Conservation (phyloP, 2,329 filamentous ascomycete genomes). For the Aspergillus sp. region DNA sequence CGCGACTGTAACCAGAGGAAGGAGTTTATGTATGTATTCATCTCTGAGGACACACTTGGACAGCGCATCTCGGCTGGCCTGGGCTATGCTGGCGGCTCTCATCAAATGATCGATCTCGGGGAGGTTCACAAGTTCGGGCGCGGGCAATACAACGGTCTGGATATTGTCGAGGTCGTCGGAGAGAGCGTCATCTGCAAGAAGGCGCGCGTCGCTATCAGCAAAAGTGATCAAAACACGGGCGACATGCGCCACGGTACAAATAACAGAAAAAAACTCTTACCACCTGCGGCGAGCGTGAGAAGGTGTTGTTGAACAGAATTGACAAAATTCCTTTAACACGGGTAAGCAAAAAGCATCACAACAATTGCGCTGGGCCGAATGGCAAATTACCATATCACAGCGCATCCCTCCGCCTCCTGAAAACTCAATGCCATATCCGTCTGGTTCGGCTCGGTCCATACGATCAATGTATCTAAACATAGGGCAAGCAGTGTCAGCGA, state of each 20-base stretch:
- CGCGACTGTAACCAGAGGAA: conserved; percentile 81
- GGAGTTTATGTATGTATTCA: conserved; percentile 82
- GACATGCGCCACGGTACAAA: background rate
- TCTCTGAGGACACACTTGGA: conserved; percentile 83
- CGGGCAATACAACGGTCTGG: conserved; percentile 70
- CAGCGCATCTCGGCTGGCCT: conserved; percentile 77
- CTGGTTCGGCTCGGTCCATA: conserved; percentile 91
- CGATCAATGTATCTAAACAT: conserved; percentile 82
- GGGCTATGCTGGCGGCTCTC: conserved; percentile 72
- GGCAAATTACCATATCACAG: conserved; percentile 73
- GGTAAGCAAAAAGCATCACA: conserved; percentile 21
- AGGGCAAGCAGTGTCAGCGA: conserved; percentile 26
- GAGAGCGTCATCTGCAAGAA: conserved; percentile 71
- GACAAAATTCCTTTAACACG: conserved; percentile 75
- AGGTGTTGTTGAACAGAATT: conserved; percentile 78
- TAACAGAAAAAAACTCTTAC: conserved; percentile 41
- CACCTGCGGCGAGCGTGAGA: conserved; percentile 59
- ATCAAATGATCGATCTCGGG: conserved; percentile 82
- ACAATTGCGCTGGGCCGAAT: background rate
- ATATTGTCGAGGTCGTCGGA: conserved; percentile 83
- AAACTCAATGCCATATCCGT: conserved; percentile 98
- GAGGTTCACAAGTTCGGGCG: conserved; percentile 78
- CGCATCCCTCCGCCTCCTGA: conserved; percentile 93
- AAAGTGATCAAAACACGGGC: conserved; percentile 24
- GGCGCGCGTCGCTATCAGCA: conserved; percentile 10